Evolutionary conservation across 805 yeast species (phyloP), one percentile per base, ranked within the genome.

Genomic region (Candida maris): DNA sequence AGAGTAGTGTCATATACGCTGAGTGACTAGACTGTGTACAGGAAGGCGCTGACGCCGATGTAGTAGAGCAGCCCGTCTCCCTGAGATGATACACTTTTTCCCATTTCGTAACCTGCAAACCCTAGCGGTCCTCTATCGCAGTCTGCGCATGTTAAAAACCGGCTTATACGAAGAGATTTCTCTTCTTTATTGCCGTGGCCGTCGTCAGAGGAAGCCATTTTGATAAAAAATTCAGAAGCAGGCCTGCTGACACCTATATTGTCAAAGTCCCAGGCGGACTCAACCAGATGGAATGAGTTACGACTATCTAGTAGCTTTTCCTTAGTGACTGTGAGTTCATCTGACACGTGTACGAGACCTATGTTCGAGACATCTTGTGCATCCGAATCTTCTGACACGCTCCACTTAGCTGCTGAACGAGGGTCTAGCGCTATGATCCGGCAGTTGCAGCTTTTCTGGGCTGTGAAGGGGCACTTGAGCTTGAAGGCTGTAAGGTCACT

Each of bases 121-220:
- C 94, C 94, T 14, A 84, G 49, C 0, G 91, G 91, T 0, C 94
- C 94, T 39, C 70, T 67, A 47, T 83, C 89, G 61, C 94, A 84
- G 42, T 80, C 88, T 4, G 87, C 76, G 55, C 94, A 84, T 3
- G 79, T 69, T 27, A 84, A 57, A 31, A 77, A 66, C 35, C 87
- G 62, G 31, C 71, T 71, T 16, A 81, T 57, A 18, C 61, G 59
- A 34, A 6, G 49, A 40, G 10, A 53, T 37, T 41, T 41, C 3
- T 51, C 54, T 10, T 48, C 41, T 3, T 36, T 42, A 8, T 30
- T 17, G n/a, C 43, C 45, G 17, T n/a, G 29, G n/a, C 13, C 17
- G 7, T 25, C 15, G 7, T 25, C 28, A 7, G 28, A 25, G 24
- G 19, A 12, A 16, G 15, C 19, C 27, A 9, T 20, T 13, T 14